These are phyloP conservation scores for Suillus sp. DNA, from an alignment of 768 basidiomycete species.

Conservation along the genomic window DNA sequence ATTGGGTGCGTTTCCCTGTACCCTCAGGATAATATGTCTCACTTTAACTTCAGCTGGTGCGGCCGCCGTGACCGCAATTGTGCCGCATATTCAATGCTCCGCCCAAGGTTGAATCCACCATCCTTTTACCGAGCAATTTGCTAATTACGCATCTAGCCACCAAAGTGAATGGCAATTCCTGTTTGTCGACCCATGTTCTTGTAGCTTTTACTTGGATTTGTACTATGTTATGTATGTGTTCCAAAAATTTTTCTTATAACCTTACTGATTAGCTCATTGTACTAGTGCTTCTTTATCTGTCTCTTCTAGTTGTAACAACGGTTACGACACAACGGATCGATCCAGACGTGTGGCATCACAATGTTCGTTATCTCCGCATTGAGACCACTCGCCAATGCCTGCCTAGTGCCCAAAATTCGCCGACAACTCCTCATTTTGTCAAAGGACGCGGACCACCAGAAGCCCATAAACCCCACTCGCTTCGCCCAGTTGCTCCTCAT, in stretches of 20 bases:
- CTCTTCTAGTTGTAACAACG: conserved; percentile 47
- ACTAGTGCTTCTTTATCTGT: conserved; percentile 61
- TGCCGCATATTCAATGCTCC: conserved; percentile 40
- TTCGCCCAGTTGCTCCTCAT: conserved; percentile 37
- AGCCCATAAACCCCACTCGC: conserved; percentile 48
- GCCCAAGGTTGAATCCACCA: conserved; percentile 25
- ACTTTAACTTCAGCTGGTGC: conserved; percentile 49
- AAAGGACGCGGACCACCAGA: conserved; percentile 36
- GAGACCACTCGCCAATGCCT: conserved; percentile 31
- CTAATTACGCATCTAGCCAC: conserved; percentile 3
- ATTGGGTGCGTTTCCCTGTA: conserved; percentile 48
- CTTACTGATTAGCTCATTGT: conserved; percentile 7
- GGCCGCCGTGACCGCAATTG: conserved; percentile 45
- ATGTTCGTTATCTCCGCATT: conserved; percentile 47
- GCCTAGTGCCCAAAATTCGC: conserved; percentile 39
- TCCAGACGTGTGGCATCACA: conserved; percentile 51
- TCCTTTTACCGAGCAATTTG: neutral
- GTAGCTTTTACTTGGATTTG: conserved; percentile 63
- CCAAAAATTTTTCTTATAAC: neutral
- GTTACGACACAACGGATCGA: conserved; percentile 47
- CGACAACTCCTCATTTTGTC: conserved; percentile 37
- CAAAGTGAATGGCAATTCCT: conserved; percentile 27
- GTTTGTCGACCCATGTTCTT: conserved; percentile 56
- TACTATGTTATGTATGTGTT: conserved; percentile 42
- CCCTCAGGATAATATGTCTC: conserved; percentile 4